Base-by-base conservation (phyloP, 2,329 filamentous ascomycete species). In the Fonsecaea nubica region DNA sequence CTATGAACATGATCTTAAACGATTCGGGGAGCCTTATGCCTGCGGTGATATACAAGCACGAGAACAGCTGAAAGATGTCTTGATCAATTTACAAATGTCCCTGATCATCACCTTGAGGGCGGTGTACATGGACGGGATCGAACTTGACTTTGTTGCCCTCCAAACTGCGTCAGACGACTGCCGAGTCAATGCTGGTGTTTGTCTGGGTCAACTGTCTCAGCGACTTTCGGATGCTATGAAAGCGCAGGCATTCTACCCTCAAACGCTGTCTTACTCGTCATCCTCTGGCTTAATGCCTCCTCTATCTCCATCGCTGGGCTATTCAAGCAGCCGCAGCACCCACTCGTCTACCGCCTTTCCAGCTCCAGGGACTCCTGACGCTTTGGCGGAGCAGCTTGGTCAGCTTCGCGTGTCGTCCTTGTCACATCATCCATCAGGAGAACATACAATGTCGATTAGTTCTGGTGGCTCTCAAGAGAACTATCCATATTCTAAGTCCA, bases 31-130 rank as follows among this genome's bases (percentile, higher is more conserved):
- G 33, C 66, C 67, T 35, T 80, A 77, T 65, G 75, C 75, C 35
- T 65, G 69, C 33, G 79, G 79, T 7, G 79, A 81, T 66, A 72
- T 72, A 42, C 73, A 75, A 50, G 76, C 78, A 18, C 73, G 77
- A 1, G 77, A 80, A 58, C 72, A 76, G 48, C 72, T 80, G 67
- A 79, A 79, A 67, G 77, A 79, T 65, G 77, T 80, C 48, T 72
- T 79, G 36, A 77, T 77, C 60, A 74, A 72, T 38, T 72, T 80
- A 1, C 78, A 80, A 66, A 68, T 75, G 50, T 74, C 74, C 1
- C 63, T 81, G 30, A 71, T 80, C 35, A 71, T 72, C 21, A 75
- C 75, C 25, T 74, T 81, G 9, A 74, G 75, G 4, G 71, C 68
- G 21, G 74, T 76, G 7, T 74, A 71, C 52, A 71, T 76, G 55